Percentiles rank a stretch among this genome's conserved stretches.
Evolutionary conservation across 495 filamentous ascomycete genomes (phyloP).

Genomic region (Hypoxylon fuscum): DNA sequence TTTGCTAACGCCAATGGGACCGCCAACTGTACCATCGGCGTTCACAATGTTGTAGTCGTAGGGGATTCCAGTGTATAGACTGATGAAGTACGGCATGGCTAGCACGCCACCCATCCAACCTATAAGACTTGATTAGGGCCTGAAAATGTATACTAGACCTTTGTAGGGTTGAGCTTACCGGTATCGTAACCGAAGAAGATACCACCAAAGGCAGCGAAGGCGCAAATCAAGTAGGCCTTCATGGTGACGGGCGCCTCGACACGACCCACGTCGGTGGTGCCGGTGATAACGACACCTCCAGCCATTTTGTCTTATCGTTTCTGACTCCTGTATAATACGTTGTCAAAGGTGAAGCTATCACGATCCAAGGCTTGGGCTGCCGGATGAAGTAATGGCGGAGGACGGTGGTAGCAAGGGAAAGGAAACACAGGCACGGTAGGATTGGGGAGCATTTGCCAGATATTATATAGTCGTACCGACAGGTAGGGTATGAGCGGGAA

Average conservation of each 20-base stretch:
- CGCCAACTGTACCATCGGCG: slow-evolving; percentile 14
- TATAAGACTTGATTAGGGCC: slow-evolving; percentile 68
- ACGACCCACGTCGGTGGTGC: slow-evolving; percentile 49
- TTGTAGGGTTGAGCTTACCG: slow-evolving; percentile 53
- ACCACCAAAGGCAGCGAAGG: slow-evolving; percentile 68
- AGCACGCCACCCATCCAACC: slow-evolving; percentile 67
- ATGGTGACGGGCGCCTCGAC: slow-evolving; percentile 69
- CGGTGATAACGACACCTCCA: slow-evolving; percentile 47
- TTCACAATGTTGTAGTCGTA: slow-evolving; percentile 60
- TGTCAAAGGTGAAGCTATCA: slow-evolving; percentile 30
- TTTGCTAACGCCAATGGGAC: slow-evolving; percentile 49
- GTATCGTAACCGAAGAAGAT: slow-evolving; percentile 69
- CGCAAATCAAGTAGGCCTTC: slow-evolving; percentile 69
- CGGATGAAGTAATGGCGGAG: slow-evolving; percentile 25
- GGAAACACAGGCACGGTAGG: slow-evolving; percentile 27
- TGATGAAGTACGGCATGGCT: slow-evolving; percentile 58
- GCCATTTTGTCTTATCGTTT: slow-evolving; percentile 43
- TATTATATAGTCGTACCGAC: slow-evolving; percentile 39
- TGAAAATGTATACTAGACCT: not conserved
- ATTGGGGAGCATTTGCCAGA: slow-evolving; percentile 34
- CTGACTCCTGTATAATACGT: slow-evolving; percentile 20
- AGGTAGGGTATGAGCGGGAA: slow-evolving; percentile 29
- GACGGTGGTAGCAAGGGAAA: slow-evolving; percentile 30
- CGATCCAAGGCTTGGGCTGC: slow-evolving; percentile 28
- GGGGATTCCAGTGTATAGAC: slow-evolving; percentile 53